Evolutionary conservation across 352 stramenopile species (phyloP).

Genomic region (Phytophthora pisi): DNA sequence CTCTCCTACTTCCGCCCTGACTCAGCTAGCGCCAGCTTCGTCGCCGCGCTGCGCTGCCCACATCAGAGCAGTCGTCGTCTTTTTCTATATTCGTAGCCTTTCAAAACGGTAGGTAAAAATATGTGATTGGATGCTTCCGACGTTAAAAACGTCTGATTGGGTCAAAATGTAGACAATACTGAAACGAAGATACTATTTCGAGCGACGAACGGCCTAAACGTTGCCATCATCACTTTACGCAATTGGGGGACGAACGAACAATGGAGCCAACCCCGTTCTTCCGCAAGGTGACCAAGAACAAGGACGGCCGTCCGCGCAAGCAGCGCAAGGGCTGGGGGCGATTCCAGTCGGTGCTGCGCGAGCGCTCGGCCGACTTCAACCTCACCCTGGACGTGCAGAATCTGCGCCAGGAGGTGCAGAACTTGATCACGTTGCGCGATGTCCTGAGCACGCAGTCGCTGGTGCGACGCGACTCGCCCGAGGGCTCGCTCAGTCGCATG

Average conservation of each 20-base stretch:
- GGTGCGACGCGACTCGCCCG: constrained; percentile 4
- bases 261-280: constrained; percentile 1
- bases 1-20: neutral
- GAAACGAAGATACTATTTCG: constrained; percentile 6
- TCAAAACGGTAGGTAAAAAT: neutral
- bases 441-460: constrained; percentile 4
- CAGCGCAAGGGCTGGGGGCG: constrained; percentile 28
- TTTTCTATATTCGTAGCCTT: neutral
- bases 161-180: neutral
- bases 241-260: neutral
- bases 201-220: neutral
- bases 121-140: neutral
- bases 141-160: neutral
- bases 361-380: constrained; percentile 28
- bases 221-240: neutral
- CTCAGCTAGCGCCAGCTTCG: neutral
- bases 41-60: neutral
- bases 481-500: constrained; percentile 10
- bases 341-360: constrained; percentile 37
- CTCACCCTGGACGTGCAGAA: constrained; percentile 43
- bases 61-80: neutral
- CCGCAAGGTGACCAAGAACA: constrained; percentile 7
- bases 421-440: constrained; percentile 28
- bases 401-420: constrained; percentile 36
- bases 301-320: constrained; percentile 1